phyloP scores from a whole-genome alignment of 2,329 filamentous ascomycete genomes.

The Aschersonia sp. region DNA sequence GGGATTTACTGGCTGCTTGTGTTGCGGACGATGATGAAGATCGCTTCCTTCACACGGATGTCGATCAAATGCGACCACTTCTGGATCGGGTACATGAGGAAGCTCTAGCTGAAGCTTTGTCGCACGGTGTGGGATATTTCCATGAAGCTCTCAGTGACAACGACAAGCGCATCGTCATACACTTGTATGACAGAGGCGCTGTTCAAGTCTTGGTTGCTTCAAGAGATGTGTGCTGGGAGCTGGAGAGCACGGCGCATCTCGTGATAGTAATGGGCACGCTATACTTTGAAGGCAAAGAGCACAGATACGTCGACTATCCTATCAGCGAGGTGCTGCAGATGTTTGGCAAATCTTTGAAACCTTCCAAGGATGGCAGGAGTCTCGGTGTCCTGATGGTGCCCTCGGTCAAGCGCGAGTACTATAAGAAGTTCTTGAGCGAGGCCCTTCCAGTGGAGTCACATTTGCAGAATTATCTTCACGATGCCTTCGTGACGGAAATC shows the following conservation, averaged over 20 bases:
- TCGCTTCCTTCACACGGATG: conserved; percentile 75
- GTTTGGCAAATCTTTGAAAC: conserved; percentile 84
- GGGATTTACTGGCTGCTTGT: conserved; percentile 79
- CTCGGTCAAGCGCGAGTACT: conserved; percentile 88
- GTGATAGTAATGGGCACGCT: conserved; percentile 97
- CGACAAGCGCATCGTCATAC: conserved; percentile 87
- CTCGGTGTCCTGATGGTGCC: conserved; percentile 96
- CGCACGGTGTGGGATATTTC: conserved; percentile 92
- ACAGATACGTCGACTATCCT: conserved; percentile 93
- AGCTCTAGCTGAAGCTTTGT: conserved; percentile 74
- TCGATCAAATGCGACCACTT: conserved; percentile 69
- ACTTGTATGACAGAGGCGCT: conserved; percentile 78
- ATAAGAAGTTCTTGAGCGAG: conserved; percentile 97
- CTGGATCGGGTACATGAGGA: conserved; percentile 75
- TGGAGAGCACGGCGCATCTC: conserved; percentile 75
- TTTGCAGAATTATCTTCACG: conserved; percentile 79
- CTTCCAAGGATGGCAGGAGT: conserved; percentile 63
- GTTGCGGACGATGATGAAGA: conserved; percentile 85
- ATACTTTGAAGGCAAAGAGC: conserved; percentile 91
- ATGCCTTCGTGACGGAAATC: conserved; percentile 94
- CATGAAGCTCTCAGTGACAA: conserved; percentile 82
- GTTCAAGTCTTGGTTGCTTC: conserved; percentile 68
- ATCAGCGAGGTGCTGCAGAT: conserved; percentile 92
- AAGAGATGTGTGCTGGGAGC: conserved; percentile 91
- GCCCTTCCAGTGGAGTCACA: conserved; percentile 92